phyloP scores from a whole-genome alignment of 768 basidiomycete genomes.

The Boletus coccyginus region DNA sequence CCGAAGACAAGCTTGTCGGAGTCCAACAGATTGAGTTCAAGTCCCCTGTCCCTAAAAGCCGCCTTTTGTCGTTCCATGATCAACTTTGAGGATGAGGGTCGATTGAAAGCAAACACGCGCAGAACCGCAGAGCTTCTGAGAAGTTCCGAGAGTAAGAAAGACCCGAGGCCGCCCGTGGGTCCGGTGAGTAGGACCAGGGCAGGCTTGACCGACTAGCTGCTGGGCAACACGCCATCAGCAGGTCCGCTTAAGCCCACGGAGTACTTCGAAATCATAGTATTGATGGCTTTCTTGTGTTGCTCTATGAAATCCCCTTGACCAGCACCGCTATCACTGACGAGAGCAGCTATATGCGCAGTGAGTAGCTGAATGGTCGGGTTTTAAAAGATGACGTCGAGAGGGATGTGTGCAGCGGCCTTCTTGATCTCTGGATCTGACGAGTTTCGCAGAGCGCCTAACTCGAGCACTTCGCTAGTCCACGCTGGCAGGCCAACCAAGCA shows the following conservation, averaged over 20 bases:
- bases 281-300: slow-evolving; percentile 26
- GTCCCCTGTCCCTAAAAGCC: slow-evolving; percentile 31
- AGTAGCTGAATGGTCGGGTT: slow-evolving; percentile 41
- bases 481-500: slow-evolving; percentile 20
- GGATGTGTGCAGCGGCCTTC: slow-evolving; percentile 25
- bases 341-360: slow-evolving; percentile 18
- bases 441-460: slow-evolving; percentile 26
- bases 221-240: slow-evolving; percentile 7
- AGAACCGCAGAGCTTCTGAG: slow-evolving; percentile 20
- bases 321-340: slow-evolving; percentile 3
- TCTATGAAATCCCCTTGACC: neutral
- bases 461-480: slow-evolving; percentile 23
- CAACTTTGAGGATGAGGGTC: slow-evolving; percentile 16
- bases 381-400: slow-evolving; percentile 34
- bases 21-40: slow-evolving; percentile 26
- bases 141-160: slow-evolving; percentile 33
- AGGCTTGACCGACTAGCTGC: neutral
- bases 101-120: slow-evolving; percentile 35
- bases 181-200: slow-evolving; percentile 39
- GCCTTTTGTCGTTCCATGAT: slow-evolving; percentile 27
- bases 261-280: slow-evolving; percentile 42
- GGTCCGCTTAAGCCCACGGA: slow-evolving; percentile 16
- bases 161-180: slow-evolving; percentile 40
- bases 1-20: slow-evolving; percentile 30
- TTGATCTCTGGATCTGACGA: slow-evolving; percentile 28